A percentile compares a stretch with the other conserved stretches of the same genome.
phyloP scores from a whole-genome alignment of 179 eudicot genomes.

The Silene coronaria region DNA sequence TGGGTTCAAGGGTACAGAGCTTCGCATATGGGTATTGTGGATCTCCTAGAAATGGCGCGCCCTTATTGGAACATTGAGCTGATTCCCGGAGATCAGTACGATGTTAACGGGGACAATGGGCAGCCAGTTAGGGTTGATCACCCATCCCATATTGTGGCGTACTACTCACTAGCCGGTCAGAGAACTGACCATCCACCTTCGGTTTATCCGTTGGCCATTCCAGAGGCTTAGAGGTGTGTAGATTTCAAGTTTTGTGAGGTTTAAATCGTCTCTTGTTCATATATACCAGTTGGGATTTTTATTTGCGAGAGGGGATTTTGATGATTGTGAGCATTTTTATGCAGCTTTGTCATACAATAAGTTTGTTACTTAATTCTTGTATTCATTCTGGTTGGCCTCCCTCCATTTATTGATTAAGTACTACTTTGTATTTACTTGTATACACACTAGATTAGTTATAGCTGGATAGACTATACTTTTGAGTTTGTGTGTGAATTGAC shows the following conservation, averaged over 20 bases:
- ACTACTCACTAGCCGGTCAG: slow-evolving; percentile 73
- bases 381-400: slow-evolving; percentile 10
- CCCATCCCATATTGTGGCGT: slow-evolving; percentile 80
- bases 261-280: slow-evolving; percentile 16
- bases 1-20: slow-evolving; percentile 87
- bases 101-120: slow-evolving; percentile 25
- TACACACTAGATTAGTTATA: background rate
- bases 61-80: slow-evolving; percentile 80
- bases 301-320: slow-evolving; percentile 1
- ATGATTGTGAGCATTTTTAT: slow-evolving; percentile 4
- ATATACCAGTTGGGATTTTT: slow-evolving; percentile 4
- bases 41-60: slow-evolving; percentile 51
- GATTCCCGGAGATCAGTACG: slow-evolving; percentile 52
- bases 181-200: slow-evolving; percentile 63
- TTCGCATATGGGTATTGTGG: slow-evolving; percentile 33
- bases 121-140: slow-evolving; percentile 19
- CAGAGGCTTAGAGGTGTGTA: slow-evolving; percentile 20
- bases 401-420: background rate
- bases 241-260: background rate
- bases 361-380: slow-evolving; percentile 14
- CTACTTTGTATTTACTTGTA: no score
- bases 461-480: no score
- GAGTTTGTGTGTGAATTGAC: background rate
- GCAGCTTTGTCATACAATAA: slow-evolving; percentile 14
- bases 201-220: slow-evolving; percentile 38